phyloP scores from a whole-genome alignment of 176 grass and related monocot species.

The Carex parvula region DNA sequence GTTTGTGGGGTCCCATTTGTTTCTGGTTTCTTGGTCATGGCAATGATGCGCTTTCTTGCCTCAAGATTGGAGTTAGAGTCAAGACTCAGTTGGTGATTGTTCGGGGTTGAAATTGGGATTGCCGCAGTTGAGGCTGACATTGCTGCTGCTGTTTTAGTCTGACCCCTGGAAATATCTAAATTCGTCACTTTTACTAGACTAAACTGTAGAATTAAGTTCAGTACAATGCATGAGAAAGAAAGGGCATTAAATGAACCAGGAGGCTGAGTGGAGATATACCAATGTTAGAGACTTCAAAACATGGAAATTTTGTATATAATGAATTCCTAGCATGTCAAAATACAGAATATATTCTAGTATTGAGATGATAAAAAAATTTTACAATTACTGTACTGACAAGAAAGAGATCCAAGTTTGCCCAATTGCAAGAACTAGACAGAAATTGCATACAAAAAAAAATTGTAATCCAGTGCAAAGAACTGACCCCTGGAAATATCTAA shows the following conservation, averaged over 20 bases:
- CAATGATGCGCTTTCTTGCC: conserved; percentile 43
- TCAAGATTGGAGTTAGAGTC: conserved; percentile 62
- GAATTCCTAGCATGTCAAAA: neutral
- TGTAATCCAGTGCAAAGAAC: neutral
- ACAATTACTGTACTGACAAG: neutral
- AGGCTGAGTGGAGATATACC: neutral
- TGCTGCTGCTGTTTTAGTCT: neutral
- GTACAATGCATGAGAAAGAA: neutral
- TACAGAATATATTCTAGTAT: neutral
- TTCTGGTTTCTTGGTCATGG: conserved; percentile 48
- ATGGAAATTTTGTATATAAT: neutral
- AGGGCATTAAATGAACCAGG: neutral
- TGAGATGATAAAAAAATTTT: neutral
- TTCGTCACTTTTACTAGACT: neutral
- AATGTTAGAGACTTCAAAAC: neutral
- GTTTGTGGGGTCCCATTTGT: conserved; percentile 28
- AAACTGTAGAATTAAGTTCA: neutral
- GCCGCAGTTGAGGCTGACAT: conserved; percentile 74
- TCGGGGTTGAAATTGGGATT: conserved; percentile 37
- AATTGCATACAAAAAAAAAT: neutral
- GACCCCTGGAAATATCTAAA: conserved; percentile 11
- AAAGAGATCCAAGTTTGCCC: neutral
- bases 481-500: conserved; percentile 9
- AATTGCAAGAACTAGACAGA: neutral
- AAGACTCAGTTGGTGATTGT: conserved; percentile 56